Percentiles rank a stretch among this genome's conserved stretches.
Conservation (phyloP, 2,329 filamentous ascomycete species). For the Colletotrichum sp. region DNA sequence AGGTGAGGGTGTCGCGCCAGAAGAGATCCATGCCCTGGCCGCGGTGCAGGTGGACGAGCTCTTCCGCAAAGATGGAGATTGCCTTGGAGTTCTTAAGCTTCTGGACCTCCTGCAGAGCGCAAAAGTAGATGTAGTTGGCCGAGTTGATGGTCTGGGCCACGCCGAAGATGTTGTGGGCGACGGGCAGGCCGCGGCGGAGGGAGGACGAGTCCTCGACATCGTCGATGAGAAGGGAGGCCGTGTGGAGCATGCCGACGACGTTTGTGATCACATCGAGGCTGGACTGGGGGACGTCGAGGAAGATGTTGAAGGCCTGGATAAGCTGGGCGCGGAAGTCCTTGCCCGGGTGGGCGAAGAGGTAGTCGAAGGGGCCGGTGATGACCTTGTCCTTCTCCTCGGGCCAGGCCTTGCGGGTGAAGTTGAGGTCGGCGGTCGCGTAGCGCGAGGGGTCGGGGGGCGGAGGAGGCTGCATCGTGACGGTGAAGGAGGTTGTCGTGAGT, state of each 20-base stretch:
- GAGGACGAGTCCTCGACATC: constrained; percentile 85
- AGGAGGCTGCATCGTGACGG: constrained; percentile 40
- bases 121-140: constrained; percentile 89
- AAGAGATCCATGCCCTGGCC: constrained; percentile 92
- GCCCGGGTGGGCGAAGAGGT: constrained; percentile 77
- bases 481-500: constrained; percentile 29
- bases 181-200: constrained; percentile 78
- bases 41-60: constrained; percentile 82
- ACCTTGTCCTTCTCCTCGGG: constrained; percentile 77
- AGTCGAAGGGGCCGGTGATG: constrained; percentile 79
- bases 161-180: constrained; percentile 85
- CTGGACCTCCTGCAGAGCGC: constrained; percentile 75
- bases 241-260: constrained; percentile 85
- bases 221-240: constrained; percentile 81
- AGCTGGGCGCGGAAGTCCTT: constrained; percentile 85
- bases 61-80: constrained; percentile 77
- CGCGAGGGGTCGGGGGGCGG: constrained; percentile 53
- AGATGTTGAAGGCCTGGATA: constrained; percentile 81
- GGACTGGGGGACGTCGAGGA: constrained; percentile 74
- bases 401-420: constrained; percentile 64
- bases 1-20: constrained; percentile 85
- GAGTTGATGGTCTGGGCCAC: constrained; percentile 89
- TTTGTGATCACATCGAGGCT: constrained; percentile 77
- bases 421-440: constrained; percentile 60
- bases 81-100: constrained; percentile 70